Base-by-base conservation (phyloP, 305 asterid species). In the Fraxinus albicans region DNA sequence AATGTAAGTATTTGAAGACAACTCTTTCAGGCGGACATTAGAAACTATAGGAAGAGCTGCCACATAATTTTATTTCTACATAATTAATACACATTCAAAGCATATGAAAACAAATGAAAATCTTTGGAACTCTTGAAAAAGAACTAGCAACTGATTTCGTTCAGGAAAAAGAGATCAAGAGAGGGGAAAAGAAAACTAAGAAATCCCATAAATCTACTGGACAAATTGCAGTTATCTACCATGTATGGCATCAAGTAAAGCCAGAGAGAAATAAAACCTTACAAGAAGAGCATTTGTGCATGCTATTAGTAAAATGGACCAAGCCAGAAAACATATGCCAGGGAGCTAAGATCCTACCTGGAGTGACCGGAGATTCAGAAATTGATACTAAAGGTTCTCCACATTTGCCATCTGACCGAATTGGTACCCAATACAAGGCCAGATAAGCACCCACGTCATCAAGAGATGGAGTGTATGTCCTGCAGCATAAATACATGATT, bases 361-460 rank as follows among this genome's bases (percentile, higher is more conserved):
- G 95, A 86, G 90, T 80, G 35, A 97, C 98, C 77, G 97, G 95
- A 90, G 91, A 88, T 76, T 94, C 91, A 81, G 91, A 87, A 84
- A 89, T 87, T 78, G 99, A 88, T 81, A 93, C 90, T 87, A 97
- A 35, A 65, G 98, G 91, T 79, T 79, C 83, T 82, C 99, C 99
- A 78, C 81, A 81, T 88, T 91, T 84, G 34, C 98, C 99, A 79
- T 95, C 99, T 33, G 90, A 86, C 73, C 99, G 89, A 50, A 90
- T 89, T 84, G 99, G 99, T 81, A 91, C 81, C 99, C 99, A 97
- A 86, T 90, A 84, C 81, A 97, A 84, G 76, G 96, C 94, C 88
- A 97, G 88, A 88, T 90, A 95, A 81, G 93, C 87, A 58, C 98
- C 99, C 67, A 95, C 97, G 76, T 95, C 99, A 86, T 93, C 91